Conservation (phyloP, 1,139 yeast species). For the Diutina ranongensis region DNA sequence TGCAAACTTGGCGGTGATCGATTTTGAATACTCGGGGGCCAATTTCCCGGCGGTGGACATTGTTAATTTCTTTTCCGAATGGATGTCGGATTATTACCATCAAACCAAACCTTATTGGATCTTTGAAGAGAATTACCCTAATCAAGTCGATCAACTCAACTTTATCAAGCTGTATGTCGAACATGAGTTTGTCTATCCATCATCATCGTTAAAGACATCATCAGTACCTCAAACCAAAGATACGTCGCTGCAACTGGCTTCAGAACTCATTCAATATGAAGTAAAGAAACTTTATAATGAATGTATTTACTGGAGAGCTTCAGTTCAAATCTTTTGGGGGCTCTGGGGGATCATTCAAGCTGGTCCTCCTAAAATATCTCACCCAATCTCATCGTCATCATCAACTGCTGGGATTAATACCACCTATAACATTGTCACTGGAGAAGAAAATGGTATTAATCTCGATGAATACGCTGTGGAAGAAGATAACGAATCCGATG, state of each 20-base stretch:
- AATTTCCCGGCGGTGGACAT: conserved; percentile 84
- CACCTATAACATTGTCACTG: conserved; percentile 29
- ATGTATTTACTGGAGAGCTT: conserved; percentile 67
- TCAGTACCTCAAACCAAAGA: conserved; percentile 8
- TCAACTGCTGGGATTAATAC: conserved; percentile 25
- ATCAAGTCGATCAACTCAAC: conserved; percentile 53
- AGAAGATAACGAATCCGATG: conserved; percentile 39
- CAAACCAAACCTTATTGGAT: conserved; percentile 49
- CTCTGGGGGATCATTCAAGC: conserved; percentile 86
- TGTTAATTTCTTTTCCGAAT: conserved; percentile 82
- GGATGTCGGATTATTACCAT: conserved; percentile 92
- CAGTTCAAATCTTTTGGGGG: conserved; percentile 74
- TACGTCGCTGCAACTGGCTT: conserved; percentile 13
- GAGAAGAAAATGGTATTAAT: conserved; percentile 17
- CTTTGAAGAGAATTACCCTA: conserved; percentile 50
- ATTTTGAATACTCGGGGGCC: conserved; percentile 94
- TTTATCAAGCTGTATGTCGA: conserved; percentile 65
- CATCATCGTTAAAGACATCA: conserved; percentile 21
- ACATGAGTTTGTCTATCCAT: conserved; percentile 32
- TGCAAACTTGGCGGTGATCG: conserved; percentile 78
- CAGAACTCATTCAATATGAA: conserved; percentile 34
- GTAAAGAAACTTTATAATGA: conserved; percentile 52
- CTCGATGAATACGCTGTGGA: conserved; percentile 15
- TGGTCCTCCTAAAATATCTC: conserved; percentile 26
- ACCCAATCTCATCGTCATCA: conserved; percentile 9